These are phyloP conservation scores for Fraxinus cuspidata DNA, from an alignment of 257 asterid species.

Conservation along the genomic window DNA sequence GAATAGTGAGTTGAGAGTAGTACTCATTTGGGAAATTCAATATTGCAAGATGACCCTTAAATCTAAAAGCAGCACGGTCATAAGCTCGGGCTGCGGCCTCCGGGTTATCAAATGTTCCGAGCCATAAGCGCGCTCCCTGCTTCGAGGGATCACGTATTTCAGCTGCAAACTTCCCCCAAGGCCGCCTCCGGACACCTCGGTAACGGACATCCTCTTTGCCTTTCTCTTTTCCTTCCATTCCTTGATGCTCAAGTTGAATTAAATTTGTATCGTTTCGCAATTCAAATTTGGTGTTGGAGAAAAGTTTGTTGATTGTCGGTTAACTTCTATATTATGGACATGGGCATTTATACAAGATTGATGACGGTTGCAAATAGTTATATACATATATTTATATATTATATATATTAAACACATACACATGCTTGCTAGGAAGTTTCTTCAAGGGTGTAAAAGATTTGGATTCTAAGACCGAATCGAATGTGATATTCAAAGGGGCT, in stretches of 20 bases:
- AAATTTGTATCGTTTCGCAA: background rate
- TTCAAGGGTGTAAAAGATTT: slow-evolving; percentile 29
- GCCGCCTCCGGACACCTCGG: slow-evolving; percentile 61
- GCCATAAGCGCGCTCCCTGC: slow-evolving; percentile 58
- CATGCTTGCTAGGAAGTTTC: slow-evolving; percentile 5
- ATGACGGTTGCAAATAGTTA: slow-evolving; percentile 21
- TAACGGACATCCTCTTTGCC: slow-evolving; percentile 42
- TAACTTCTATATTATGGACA: background rate
- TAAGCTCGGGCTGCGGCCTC: slow-evolving; percentile 71
- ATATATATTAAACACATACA: too few relatives aligned
- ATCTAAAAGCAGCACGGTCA: slow-evolving; percentile 46
- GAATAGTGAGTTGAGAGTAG: slow-evolving; percentile 48
- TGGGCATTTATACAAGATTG: slow-evolving; percentile 12
- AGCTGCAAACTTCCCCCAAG: slow-evolving; percentile 75
- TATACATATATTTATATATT: background rate
- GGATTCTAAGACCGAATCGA: slow-evolving; percentile 42
- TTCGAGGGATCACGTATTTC: slow-evolving; percentile 71
- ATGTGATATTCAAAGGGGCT: slow-evolving; percentile 32
- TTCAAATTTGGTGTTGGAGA: slow-evolving; percentile 18
- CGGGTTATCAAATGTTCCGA: slow-evolving; percentile 65
- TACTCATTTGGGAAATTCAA: slow-evolving; percentile 62
- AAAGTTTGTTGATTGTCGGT: background rate
- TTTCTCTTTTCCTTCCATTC: slow-evolving; percentile 50
- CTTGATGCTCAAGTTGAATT: background rate
- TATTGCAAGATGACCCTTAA: slow-evolving; percentile 63